Evolutionary conservation across 2,329 filamentous ascomycete species (phyloP), one percentile per base, ranked within the genome.

Genomic region (Piedraia hortae): DNA sequence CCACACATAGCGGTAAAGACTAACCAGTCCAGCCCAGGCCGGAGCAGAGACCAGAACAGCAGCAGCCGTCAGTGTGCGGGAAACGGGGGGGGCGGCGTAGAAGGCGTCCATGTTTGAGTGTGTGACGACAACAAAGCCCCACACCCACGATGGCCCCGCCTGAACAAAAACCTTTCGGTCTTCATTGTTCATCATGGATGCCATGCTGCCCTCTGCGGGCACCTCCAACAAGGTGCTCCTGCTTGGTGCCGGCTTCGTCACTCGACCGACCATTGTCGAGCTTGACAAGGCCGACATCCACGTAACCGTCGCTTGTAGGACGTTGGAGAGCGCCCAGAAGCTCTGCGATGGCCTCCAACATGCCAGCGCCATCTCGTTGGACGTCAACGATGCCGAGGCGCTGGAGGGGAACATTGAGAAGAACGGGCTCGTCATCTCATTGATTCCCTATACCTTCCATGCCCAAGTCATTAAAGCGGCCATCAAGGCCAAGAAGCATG

Each of bases 361-460:
- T 44, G 62, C 77, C 35, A 59, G 48, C 23, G 61, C 80, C 33
- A 72, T 88, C 50, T 64, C 73, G 25, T 64, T 93, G 43, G 77
- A 93, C 43, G 82, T 90, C 34, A 69, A 50, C 40, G 55, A 90
- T 45, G 60, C 58, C 21, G 47, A 56, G 26, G 77, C 73, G 15
- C 65, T 93, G 27, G 78, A 91, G 39, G 62, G 65, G 23, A 75
- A 66, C 41, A 62, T 90, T 27, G 65, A 58, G 41, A 65, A 88
- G 56, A 66, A 71, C 43, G 38, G 31, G 22, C 28, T 45, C 14
- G 38, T 46, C 37, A 54, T 56, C 40, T 51, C 46, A 19, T 42
- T 93, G 48, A 90, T 93, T 37, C 82, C 82, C 22, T 93, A 91
- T 54, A 88, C 66, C 28, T 75, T 65, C 60, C 78, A 89, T 48